Evolutionary conservation across 2,329 filamentous ascomycete genomes (phyloP).

Genomic region (Penicillium sp.): DNA sequence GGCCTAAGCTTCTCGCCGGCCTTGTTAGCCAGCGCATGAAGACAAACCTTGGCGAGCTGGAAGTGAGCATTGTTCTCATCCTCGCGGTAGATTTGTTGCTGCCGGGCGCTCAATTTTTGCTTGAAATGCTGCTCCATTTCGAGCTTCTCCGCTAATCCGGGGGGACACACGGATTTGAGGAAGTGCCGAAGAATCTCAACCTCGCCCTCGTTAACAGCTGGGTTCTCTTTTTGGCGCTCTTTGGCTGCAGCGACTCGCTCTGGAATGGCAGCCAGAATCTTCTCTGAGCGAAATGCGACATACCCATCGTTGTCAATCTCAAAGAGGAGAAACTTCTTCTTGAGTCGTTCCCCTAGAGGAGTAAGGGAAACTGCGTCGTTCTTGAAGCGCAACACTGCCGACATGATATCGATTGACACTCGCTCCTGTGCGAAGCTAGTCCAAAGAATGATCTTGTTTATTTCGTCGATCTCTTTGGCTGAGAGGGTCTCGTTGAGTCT

Average conservation of each 20-base stretch:
- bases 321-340: conserved; percentile 10
- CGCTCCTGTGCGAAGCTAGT: conserved; percentile 19
- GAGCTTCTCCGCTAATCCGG: conserved; percentile 23
- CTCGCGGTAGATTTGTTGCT: conserved; percentile 19
- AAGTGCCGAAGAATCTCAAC: conserved; percentile 27
- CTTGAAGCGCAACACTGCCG: conserved; percentile 21
- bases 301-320: conserved; percentile 23
- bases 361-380: conserved; percentile 25
- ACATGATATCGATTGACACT: conserved; percentile 19
- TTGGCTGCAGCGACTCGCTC: neutral
- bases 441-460: conserved; percentile 31
- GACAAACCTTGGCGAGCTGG: conserved; percentile 17
- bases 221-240: neutral
- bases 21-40: conserved; percentile 17
- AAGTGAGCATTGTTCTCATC: conserved; percentile 23
- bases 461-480: conserved; percentile 27
- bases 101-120: conserved; percentile 9
- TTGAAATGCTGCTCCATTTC: conserved; percentile 27
- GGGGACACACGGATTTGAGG: conserved; percentile 26
- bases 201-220: conserved; percentile 14
- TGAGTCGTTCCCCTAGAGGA: conserved; percentile 20
- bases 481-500: conserved; percentile 23
- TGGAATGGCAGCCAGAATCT: conserved; percentile 16
- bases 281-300: conserved; percentile 19
- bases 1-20: neutral